Conservation (phyloP, 768 basidiomycete species). For the Pleurotus salmoneostramineus region DNA sequence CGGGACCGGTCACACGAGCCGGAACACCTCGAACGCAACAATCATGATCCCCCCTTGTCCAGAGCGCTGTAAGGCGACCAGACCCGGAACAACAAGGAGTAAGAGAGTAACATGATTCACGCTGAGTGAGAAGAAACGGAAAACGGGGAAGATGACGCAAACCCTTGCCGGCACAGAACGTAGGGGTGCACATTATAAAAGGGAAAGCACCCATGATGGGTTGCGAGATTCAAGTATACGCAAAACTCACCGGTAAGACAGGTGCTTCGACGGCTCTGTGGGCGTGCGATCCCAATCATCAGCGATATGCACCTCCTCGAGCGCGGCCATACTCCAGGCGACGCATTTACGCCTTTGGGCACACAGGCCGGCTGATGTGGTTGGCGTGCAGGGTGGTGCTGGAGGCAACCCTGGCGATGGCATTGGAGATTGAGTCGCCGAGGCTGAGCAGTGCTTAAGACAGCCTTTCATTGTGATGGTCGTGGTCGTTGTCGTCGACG, state of each 20-base stretch:
- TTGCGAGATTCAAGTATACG: conserved; percentile 5
- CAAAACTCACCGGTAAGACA: conserved; percentile 63
- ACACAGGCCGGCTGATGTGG: conserved; percentile 13
- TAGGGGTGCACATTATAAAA: conserved; percentile 8
- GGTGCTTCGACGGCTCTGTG: conserved; percentile 52
- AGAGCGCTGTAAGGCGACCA: background rate
- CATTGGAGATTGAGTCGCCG: background rate
- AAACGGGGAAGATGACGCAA: background rate
- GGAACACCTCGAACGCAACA: background rate
- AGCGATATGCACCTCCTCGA: conserved; percentile 58
- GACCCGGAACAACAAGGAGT: conserved; percentile 1
- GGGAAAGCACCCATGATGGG: background rate
- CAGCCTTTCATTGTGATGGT: conserved; percentile 31
- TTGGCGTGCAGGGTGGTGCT: conserved; percentile 15
- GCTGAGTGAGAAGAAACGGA: background rate
- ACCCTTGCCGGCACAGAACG: background rate
- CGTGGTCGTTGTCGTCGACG: background rate
- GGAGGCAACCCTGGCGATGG: conserved; percentile 6
- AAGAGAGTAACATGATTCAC: background rate
- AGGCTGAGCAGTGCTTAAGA: conserved; percentile 20
- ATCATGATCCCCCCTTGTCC: background rate
- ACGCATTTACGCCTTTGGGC: conserved; percentile 47
- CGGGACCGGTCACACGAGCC: conserved; percentile 4
- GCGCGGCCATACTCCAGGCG: conserved; percentile 50
- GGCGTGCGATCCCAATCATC: conserved; percentile 84